Evolutionary conservation across 1,284 basidiomycete genomes (phyloP), one percentile per base, ranked within the genome.

Genomic region (Apiotrichum sp.): DNA sequence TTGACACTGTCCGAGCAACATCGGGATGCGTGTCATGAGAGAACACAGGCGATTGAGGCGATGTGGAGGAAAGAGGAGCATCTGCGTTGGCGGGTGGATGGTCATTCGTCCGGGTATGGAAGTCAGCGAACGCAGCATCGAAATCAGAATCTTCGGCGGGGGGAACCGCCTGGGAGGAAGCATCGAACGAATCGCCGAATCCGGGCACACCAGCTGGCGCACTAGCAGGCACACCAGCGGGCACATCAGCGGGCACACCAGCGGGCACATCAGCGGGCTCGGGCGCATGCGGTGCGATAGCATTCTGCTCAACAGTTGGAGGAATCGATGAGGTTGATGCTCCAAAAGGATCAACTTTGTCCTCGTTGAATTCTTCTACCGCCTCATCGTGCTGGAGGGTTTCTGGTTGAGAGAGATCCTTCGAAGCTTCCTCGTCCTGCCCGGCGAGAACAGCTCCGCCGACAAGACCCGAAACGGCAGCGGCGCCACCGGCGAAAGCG

Each of bases 291-390:
- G 22, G 22, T 22, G 22, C 22, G 22, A 22, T 22, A 22, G 22
- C 22, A 22, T 22, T 22, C 22, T 22, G 69, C 10, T 67, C 65
- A 58, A 67, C 66, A 8, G 6, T 54, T 35, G 14, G 13, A 16
- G 54, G 47, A 29, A 47, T 42, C 33, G 14, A 11, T 9, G 44
- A 6, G n/a, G 35, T 41, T 14, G 74, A 65, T 52, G 79, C 72
- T 35, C 82, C 84, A 64, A 89, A 88, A 4, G 85, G 80, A 69
- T 87, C 85, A 56, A 85, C 82, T 59, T 84, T 84, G 11, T 14
- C 41, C 8, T 11, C 22, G 50, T 22, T 22, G 22, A 22, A 22
- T 22, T 22, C 22, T 22, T 22, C 22, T 22, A 22, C 22, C 22
- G 22, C 22, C 22, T 22, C 22, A 22, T 22, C 22, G 22, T 22